Percentiles rank a stretch among this genome's conserved stretches.
Conservation (phyloP, 2,329 filamentous ascomycete species). For the Stagonosporopsis rhizophila region DNA sequence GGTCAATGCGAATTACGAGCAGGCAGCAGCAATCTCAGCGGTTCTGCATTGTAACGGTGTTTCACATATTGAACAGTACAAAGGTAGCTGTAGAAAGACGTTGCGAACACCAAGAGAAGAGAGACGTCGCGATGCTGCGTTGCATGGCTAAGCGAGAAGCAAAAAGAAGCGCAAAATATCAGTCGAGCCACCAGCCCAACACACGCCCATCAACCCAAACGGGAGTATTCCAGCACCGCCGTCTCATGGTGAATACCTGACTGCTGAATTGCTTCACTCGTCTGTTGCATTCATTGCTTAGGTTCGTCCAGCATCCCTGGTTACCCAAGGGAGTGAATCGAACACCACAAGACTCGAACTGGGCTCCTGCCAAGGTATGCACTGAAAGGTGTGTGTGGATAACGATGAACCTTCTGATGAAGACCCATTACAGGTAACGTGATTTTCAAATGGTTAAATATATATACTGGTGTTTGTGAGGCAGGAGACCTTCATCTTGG, state of each 20-base stretch:
- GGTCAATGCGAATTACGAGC: neutral
- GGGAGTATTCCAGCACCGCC: slow-evolving; percentile 52
- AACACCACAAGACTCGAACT: slow-evolving; percentile 53
- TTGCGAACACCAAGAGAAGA: neutral
- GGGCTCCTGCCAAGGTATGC: slow-evolving; percentile 47
- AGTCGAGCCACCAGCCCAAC: slow-evolving; percentile 49
- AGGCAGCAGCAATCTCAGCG: slow-evolving; percentile 2
- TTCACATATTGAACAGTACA: neutral
- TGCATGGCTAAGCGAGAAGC: slow-evolving; percentile 1
- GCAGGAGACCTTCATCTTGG: too few relatives aligned
- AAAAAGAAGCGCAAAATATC: slow-evolving; percentile 35
- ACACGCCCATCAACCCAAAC: slow-evolving; percentile 45
- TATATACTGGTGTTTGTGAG: slow-evolving; percentile 11
- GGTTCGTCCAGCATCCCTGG: slow-evolving; percentile 50
- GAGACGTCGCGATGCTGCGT: neutral
- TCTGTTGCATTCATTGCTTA: slow-evolving; percentile 53
- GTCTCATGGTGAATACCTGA: slow-evolving; percentile 51
- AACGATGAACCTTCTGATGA: slow-evolving; percentile 44
- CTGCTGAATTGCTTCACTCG: slow-evolving; percentile 54
- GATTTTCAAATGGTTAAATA: neutral
- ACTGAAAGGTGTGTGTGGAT: slow-evolving; percentile 44
- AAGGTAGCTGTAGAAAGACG: neutral
- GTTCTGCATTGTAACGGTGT: neutral
- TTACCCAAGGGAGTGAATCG: slow-evolving; percentile 51
- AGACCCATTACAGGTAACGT: slow-evolving; percentile 47